Conservation (phyloP, 164 flowering plant species). For the Magnolia sinica region DNA sequence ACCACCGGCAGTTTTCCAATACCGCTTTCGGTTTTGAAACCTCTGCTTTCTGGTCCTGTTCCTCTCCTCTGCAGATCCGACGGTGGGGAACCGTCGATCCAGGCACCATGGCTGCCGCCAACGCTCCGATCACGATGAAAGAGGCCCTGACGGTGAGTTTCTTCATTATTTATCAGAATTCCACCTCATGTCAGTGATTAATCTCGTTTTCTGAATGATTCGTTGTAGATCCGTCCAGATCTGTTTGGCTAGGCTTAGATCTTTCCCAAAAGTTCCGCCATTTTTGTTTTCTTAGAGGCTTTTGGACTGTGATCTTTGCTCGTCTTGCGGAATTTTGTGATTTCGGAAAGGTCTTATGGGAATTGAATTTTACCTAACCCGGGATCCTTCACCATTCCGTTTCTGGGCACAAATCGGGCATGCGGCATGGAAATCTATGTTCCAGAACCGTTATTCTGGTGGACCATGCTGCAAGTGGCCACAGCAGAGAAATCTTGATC, state of each 20-base stretch:
- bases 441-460: too few relatives aligned
- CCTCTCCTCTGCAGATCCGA: neutral
- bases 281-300: neutral
- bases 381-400: too few relatives aligned
- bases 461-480: too few relatives aligned
- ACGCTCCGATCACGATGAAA: conserved; percentile 93
- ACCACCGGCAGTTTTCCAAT: neutral
- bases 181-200: too few relatives aligned
- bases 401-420: too few relatives aligned
- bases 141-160: conserved; percentile 75
- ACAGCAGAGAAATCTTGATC: too few relatives aligned
- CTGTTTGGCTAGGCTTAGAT: neutral
- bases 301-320: neutral
- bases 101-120: conserved; percentile 91
- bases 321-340: neutral
- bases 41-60: neutral
- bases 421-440: too few relatives aligned
- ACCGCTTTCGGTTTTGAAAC: neutral
- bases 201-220: too few relatives aligned
- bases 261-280: neutral
- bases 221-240: neutral
- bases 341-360: too few relatives aligned
- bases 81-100: conserved; percentile 25
- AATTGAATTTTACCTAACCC: too few relatives aligned
- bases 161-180: too few relatives aligned